Base-by-base conservation (phyloP, 805 yeast species). In the Suhomyces canberraensis region DNA sequence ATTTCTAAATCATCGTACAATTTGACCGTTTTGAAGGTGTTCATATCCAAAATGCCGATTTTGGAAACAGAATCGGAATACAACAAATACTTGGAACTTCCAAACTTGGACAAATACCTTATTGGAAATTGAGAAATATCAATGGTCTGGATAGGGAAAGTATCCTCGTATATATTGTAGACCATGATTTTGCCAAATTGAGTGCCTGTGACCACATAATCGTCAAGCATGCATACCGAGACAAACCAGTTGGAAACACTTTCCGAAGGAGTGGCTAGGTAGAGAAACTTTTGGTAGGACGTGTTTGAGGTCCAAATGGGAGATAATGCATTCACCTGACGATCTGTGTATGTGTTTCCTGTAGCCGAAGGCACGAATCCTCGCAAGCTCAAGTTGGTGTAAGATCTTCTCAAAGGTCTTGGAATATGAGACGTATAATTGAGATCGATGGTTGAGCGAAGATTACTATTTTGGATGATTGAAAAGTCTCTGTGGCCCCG, bases 21-120 rank as follows among this genome's bases (percentile, higher is more conserved):
- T 15, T 40, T 41, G 21, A 45, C 44, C 8, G 48, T 41, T 26
- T 44, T 36, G 31, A 46, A 41, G 4, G 46, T 38, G 4, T 33
- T 25, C 14, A 49, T 17, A 31, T 55, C 44, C 18, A 61, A 35
- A 1, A 61, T 46, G 0, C 67, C 66, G 3, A 59, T 44, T 37
- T 55, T 57, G 7, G 64, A 54, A 47, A 61, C 53, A 8, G 61
- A 42, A 39, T 63, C 69, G 26, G 52, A 33, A 39, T 42, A 61
- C 4, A 59, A 16, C 8, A 54, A 17, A 31, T 52, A 43, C n/a
- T 47, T 33, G 27, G 48, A 42, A 8, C 45, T 34, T 4, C 36
- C 41, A 21, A 58, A 51, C 16, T 36, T 36, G 5, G 40, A 21
- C 31, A 58, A 28, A 14, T 45, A 45, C 8, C 36, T 36, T 9